Evolutionary conservation across 2,329 filamentous ascomycete genomes (phyloP).

Genomic region (Neoarthrinium moseri): DNA sequence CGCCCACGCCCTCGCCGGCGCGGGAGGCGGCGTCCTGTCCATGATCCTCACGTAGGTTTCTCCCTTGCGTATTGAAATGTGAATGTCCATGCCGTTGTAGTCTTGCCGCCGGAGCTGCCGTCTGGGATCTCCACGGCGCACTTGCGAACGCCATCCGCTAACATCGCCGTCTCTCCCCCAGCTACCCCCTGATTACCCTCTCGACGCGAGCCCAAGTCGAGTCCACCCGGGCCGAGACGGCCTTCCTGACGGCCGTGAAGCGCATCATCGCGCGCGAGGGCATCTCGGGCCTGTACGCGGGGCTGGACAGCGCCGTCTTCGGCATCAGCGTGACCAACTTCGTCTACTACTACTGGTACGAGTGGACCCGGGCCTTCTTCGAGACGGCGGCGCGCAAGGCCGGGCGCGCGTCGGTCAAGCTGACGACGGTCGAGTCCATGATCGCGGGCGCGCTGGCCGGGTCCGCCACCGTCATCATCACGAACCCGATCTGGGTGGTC

Average conservation of each 20-base stretch:
- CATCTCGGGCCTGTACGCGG: slow-evolving; percentile 83
- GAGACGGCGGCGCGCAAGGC: slow-evolving; percentile 72
- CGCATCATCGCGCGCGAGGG: slow-evolving; percentile 92
- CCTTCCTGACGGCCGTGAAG: slow-evolving; percentile 78
- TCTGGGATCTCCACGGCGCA: too few relatives aligned
- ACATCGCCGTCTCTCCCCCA: slow-evolving; percentile 31
- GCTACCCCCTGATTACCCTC: slow-evolving; percentile 94
- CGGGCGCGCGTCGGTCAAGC: slow-evolving; percentile 73
- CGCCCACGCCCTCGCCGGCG: slow-evolving; percentile 88
- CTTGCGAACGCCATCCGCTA: too few relatives aligned
- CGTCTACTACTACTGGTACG: slow-evolving; percentile 99
- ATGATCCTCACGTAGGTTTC: slow-evolving; percentile 82
- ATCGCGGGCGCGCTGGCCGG: slow-evolving; percentile 92
- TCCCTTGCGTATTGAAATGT: too few relatives aligned
- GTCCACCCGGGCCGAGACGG: slow-evolving; percentile 85
- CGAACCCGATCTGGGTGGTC: slow-evolving; percentile 98
- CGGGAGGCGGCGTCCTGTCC: slow-evolving; percentile 89
- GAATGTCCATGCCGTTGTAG: too few relatives aligned
- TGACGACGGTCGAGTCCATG: slow-evolving; percentile 92
- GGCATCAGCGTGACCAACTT: slow-evolving; percentile 99
- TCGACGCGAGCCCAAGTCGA: slow-evolving; percentile 98
- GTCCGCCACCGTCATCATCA: slow-evolving; percentile 89
- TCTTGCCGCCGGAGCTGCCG: too few relatives aligned
- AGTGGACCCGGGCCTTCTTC: slow-evolving; percentile 90
- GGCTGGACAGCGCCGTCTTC: slow-evolving; percentile 90